A percentile compares a stretch with the other conserved stretches of the same genome.
These are phyloP conservation scores for Rhizopus sp. DNA, from an alignment of 371 early-diverging fungal genomes.

Conservation along the genomic window DNA sequence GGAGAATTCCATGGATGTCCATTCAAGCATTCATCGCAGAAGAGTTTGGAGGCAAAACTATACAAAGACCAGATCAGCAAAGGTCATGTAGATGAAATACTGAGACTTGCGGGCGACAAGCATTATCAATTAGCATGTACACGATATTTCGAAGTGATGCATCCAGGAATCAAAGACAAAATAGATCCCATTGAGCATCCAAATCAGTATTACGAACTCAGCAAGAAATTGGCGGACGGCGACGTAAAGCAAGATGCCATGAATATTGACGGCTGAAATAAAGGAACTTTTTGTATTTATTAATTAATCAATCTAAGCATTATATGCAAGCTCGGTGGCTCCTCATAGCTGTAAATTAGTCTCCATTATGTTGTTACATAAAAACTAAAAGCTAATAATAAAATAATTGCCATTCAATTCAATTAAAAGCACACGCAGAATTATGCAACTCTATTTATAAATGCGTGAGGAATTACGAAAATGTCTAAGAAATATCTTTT, in stretches of 20 bases:
- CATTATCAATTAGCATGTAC: slow-evolving; percentile 97
- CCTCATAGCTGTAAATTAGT: too few species aligned
- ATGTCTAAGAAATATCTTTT: too few species aligned
- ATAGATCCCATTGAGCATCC: slow-evolving; percentile 85
- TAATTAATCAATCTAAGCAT: too few species aligned
- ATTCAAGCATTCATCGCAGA: slow-evolving; percentile 79
- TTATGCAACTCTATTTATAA: too few species aligned
- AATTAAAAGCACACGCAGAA: too few species aligned
- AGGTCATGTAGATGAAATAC: slow-evolving; percentile 64
- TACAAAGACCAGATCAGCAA: slow-evolving; percentile 50
- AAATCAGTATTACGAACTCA: slow-evolving; percentile 90
- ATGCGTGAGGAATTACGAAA: too few species aligned
- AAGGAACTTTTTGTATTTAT: too few species aligned
- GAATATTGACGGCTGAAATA: slow-evolving; percentile 17
- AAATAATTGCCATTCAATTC: too few species aligned
- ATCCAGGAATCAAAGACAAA: slow-evolving; percentile 41
- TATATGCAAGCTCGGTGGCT: too few species aligned
- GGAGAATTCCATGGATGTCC: slow-evolving; percentile 96
- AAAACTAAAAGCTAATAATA: too few species aligned
- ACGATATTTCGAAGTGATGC: slow-evolving; percentile 78
- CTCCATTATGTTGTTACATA: too few species aligned
- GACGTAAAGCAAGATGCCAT: slow-evolving; percentile 12
- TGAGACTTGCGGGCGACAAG: slow-evolving; percentile 63
- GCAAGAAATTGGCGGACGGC: slow-evolving; percentile 35
- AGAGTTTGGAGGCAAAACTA: slow-evolving; percentile 63